These are phyloP conservation scores for Davidsoniella australis DNA, from an alignment of 2,329 filamentous ascomycete species.

Conservation along the genomic window DNA sequence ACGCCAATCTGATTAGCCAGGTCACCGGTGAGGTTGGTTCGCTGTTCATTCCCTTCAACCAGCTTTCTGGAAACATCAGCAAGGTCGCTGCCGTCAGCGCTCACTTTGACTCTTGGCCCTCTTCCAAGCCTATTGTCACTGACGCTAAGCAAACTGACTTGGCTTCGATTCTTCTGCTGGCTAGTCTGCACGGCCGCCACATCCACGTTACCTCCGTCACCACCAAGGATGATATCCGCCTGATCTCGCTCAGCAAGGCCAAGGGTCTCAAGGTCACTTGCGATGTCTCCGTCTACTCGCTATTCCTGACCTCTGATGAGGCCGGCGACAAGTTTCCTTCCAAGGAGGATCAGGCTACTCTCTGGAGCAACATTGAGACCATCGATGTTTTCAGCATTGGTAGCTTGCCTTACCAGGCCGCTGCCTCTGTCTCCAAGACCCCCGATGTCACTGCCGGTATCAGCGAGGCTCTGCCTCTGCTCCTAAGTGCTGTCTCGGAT, in stretches of 20 bases:
- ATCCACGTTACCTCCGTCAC: slow-evolving; percentile 68
- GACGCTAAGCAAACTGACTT: slow-evolving; percentile 68
- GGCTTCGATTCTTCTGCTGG: slow-evolving; percentile 62
- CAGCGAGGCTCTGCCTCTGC: slow-evolving; percentile 53
- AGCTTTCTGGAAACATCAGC: slow-evolving; percentile 66
- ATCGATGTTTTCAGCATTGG: slow-evolving; percentile 71
- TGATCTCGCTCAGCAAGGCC: slow-evolving; percentile 62
- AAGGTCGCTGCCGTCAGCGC: slow-evolving; percentile 65
- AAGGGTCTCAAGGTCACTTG: slow-evolving; percentile 72
- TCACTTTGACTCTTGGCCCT: slow-evolving; percentile 64
- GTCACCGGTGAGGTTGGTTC: slow-evolving; percentile 60
- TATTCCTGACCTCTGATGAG: slow-evolving; percentile 57
- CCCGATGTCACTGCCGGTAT: slow-evolving; percentile 49
- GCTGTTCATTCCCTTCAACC: slow-evolving; percentile 69
- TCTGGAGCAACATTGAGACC: slow-evolving; percentile 55
- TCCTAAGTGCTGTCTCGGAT: slow-evolving; percentile 60
- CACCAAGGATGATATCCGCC: slow-evolving; percentile 61
- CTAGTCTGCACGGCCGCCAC: slow-evolving; percentile 60
- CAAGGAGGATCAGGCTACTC: slow-evolving; percentile 47
- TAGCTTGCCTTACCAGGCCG: slow-evolving; percentile 61
- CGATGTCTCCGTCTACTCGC: slow-evolving; percentile 63
- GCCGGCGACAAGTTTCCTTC: slow-evolving; percentile 50
- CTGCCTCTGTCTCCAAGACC: slow-evolving; percentile 30
- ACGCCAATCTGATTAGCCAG: slow-evolving; percentile 57
- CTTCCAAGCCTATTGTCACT: slow-evolving; percentile 63